Evolutionary conservation across 2,329 filamentous ascomycete species (phyloP), one percentile per base, ranked within the genome.

Genomic region (Fusarium camptoceras): DNA sequence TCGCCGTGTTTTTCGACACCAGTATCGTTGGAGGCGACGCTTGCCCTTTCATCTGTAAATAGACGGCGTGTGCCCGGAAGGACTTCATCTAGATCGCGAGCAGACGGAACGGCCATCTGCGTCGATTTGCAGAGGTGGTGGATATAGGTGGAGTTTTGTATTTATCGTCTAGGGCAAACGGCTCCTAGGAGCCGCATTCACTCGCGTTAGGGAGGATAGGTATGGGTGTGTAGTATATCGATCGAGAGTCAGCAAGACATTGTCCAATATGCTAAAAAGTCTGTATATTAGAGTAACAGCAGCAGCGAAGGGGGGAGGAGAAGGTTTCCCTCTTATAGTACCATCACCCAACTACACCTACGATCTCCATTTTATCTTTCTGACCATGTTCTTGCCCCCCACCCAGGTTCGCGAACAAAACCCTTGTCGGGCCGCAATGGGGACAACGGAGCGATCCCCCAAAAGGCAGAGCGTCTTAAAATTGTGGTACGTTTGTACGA

Each of bases 1-100:
- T 88, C 83, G 60, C 76, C 76, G 44, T 77, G 74, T 43, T 77
- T 77, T 46, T 77, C 75, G 37, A 76, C 48, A 41, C 59, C 54
- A 50, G 67, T 57, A 28, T 73, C 74, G 46, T 65, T 66, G 11
- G 75, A 77, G 24, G 59, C 12, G 37, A 49, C 65, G 48, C 76
- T 77, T n/a, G 73, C 73, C 16, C 66, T 51, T 24, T 77, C 74
- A 28, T 77, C 74, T 18, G 63, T 64, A 27, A 75, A 77, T 50
- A 77, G 68, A 48, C 75, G 72, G 49, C 76, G 61, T n/a, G 76
- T 77, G 74, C 76, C 76, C 46, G 76, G 76, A 34, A 77, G 76
- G 68, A 68, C 73, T 66, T 74, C 61, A 62, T 75, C 54, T 47
- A 67, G 27, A 24, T 71, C 58, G 70, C 57, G 63, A 56, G 62